phyloP scores from a whole-genome alignment of 371 early-diverging fungal species.

The Mucor sp. region DNA sequence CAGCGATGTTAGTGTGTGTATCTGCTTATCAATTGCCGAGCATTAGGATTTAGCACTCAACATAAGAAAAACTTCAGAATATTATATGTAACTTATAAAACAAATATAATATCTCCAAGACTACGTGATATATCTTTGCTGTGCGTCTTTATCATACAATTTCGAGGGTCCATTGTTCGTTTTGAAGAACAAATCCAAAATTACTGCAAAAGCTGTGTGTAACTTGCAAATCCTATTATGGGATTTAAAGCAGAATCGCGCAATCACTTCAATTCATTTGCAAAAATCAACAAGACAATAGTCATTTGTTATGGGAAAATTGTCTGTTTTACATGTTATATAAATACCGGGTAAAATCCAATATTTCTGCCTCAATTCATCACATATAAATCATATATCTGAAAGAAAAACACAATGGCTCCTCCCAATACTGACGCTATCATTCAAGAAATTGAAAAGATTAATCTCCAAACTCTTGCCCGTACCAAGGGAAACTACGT shows the following conservation, averaged over 20 bases:
- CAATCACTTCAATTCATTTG: neutral
- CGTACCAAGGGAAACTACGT: conserved; percentile 42
- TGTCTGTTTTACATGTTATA: neutral
- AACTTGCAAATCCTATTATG: neutral
- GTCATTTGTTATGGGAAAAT: neutral
- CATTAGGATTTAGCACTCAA: neutral
- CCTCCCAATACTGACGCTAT: conserved; percentile 30
- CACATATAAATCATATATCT: neutral
- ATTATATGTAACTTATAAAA: too few species aligned
- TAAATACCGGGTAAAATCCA: neutral
- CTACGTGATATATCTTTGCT: too few species aligned
- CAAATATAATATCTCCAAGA: too few species aligned
- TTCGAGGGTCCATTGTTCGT: neutral
- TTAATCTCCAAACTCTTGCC: conserved; percentile 39
- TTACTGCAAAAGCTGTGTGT: neutral
- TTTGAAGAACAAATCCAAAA: neutral
- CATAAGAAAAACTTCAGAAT: too few species aligned
- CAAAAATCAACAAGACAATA: neutral
- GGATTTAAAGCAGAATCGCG: neutral
- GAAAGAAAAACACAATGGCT: conserved; percentile 10
- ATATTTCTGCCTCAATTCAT: neutral
- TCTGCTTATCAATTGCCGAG: neutral
- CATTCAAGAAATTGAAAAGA: conserved; percentile 37
- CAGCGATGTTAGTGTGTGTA: neutral
- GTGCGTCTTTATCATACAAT: neutral